Evolutionary conservation across 2,329 filamentous ascomycete genomes (phyloP), one percentile per base, ranked within the genome.

Genomic region (Fusarium continuum): DNA sequence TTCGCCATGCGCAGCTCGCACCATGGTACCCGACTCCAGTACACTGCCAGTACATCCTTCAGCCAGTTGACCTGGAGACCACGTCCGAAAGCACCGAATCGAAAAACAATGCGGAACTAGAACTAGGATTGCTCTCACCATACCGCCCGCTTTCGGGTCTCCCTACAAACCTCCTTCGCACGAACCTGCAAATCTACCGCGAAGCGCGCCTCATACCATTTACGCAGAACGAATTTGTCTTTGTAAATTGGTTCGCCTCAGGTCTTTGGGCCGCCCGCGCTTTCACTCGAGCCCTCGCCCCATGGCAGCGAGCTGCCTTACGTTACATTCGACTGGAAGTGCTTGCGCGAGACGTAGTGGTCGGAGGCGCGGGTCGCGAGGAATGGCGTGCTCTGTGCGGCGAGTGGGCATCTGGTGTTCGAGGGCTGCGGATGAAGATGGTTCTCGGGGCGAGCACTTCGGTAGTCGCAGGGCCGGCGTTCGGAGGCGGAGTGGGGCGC

Each of bases 211-310:
- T 53, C 1, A 22, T 82, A 3, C 78, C 81, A 3, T 82, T 81
- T 61, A 61, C 68, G 8, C 55, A 68, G 19, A 82, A 80, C 69
- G 79, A 82, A 46, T 83, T 83, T 54, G 75, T 76, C 20, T 83
- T 82, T 56, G 72, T 77, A 31, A 79, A 78, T 36, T 80, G 78
- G 77, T 81, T 81, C 68, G 74, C 77, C 11, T 80, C 78, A 13
- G 81, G 80, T 0, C 65, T 81, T 4, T 76, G 76, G 64, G 75
- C 79, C 1, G 80, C 79, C 0, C 65, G 74, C 8, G 71, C 71
- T 1, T 78, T 81, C 49, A 71, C 75, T 2, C 60, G 70, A 13
- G 65, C 65, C 3, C 65, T 80, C 20, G 48, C 52, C 28, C 61
- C 71, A 4, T 83, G 82, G 82, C 81, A 84, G 73, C 69, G 72